Evolutionary conservation across 2,329 filamentous ascomycete species (phyloP).

Genomic region (Penicillium sp.): DNA sequence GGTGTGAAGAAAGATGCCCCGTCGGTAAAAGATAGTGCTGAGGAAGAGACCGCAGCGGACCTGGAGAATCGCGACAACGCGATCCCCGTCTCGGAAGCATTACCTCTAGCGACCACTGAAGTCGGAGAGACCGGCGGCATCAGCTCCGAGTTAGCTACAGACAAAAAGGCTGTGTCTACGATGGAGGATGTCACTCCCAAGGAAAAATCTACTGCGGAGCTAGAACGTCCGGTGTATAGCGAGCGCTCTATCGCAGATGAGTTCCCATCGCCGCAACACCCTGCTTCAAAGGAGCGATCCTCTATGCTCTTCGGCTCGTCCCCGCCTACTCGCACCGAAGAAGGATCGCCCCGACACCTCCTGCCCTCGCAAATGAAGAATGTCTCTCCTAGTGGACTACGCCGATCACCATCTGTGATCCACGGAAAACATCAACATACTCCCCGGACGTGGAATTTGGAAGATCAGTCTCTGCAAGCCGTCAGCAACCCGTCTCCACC

Average conservation of each 20-base stretch:
- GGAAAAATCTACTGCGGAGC: conserved; percentile 7
- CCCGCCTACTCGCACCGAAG: conserved; percentile 11
- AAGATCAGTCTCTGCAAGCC: conserved; percentile 21
- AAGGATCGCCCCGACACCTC: conserved; percentile 11
- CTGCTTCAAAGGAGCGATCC: conserved; percentile 40
- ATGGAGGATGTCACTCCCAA: conserved; percentile 1
- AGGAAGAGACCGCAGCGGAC: conserved; percentile 36
- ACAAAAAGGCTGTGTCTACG: conserved; percentile 8
- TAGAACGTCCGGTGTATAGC: conserved; percentile 7
- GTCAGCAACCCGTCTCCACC: conserved; percentile 26
- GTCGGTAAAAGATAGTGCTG: conserved; percentile 38
- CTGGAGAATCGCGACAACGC: conserved; percentile 43
- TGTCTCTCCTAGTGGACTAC: conserved; percentile 26
- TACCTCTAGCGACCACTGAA: conserved; percentile 31
- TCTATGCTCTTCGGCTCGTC: conserved; percentile 46
- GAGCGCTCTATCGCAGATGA: conserved; percentile 28
- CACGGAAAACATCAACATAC: conserved; percentile 33
- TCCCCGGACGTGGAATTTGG: conserved; percentile 28
- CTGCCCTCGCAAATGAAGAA: conserved; percentile 16
- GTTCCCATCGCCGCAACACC: conserved; percentile 11
- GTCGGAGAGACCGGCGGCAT: conserved; percentile 43
- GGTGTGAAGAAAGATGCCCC: conserved; percentile 17
- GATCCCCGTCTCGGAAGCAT: conserved; percentile 44
- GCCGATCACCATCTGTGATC: conserved; percentile 34
- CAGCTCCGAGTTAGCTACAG: conserved; percentile 12